These are phyloP conservation scores for Tympanopsis confertula DNA, from an alignment of 2,329 filamentous ascomycete species.

Conservation along the genomic window DNA sequence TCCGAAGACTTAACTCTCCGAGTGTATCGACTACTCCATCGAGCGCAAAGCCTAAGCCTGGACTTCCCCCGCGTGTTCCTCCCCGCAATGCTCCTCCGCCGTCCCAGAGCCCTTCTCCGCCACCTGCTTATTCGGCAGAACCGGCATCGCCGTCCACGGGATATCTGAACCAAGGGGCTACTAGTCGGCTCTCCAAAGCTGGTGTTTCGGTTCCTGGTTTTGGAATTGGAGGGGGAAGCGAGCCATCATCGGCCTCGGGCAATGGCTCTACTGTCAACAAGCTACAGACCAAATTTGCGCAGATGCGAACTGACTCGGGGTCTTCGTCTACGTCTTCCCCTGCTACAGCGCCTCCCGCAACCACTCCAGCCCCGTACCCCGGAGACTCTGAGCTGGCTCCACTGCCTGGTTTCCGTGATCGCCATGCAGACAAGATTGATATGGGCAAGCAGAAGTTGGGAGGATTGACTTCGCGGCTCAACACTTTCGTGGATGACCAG, in stretches of 20 bases:
- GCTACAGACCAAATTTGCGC: conserved; percentile 19
- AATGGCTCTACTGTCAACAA: conserved; percentile 12
- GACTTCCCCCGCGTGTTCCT: conserved; percentile 48
- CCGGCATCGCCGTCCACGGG: conserved; percentile 13
- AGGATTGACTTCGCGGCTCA: background rate
- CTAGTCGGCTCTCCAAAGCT: conserved; percentile 44
- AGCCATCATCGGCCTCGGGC: conserved; percentile 7
- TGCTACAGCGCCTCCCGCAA: conserved; percentile 23
- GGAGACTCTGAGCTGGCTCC: conserved; percentile 36
- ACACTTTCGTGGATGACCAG: background rate
- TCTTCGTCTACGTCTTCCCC: conserved; percentile 12
- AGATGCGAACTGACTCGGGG: conserved; percentile 9
- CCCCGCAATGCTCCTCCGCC: conserved; percentile 19
- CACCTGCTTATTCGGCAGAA: conserved; percentile 17
- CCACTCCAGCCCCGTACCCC: conserved; percentile 41
- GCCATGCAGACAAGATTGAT: conserved; percentile 44
- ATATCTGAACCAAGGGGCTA: conserved; percentile 27
- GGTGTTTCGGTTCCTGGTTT: conserved; percentile 57
- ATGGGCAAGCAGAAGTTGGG: background rate
- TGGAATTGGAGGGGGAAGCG: conserved; percentile 34
- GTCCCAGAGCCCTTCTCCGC: conserved; percentile 15
- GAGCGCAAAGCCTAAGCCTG: conserved; percentile 12
- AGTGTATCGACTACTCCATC: conserved; percentile 6
- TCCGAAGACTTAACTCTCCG: conserved; percentile 19
- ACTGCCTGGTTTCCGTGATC: conserved; percentile 37